Percentiles rank a stretch among this genome's conserved stretches.
Conservation (phyloP, 257 asterid genomes). For the Mitragyna speciosa region DNA sequence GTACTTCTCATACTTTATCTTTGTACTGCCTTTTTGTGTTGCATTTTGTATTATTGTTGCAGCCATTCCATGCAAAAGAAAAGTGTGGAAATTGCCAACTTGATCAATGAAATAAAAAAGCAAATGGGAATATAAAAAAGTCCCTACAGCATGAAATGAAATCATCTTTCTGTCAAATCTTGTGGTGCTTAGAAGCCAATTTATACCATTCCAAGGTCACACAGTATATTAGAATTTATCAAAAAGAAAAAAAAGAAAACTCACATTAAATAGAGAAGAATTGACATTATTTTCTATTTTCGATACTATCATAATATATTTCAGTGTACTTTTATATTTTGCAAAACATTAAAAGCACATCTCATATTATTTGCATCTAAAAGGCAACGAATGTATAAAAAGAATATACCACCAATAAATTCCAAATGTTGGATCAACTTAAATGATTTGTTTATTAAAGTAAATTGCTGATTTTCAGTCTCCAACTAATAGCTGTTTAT, state of each 20-base stretch:
- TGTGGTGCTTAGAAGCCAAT: background rate
- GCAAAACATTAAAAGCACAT: no score
- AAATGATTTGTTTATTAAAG: no score
- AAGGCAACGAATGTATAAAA: no score
- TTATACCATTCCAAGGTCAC: background rate
- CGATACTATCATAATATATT: no score
- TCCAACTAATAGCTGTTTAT: no score
- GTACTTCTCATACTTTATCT: constrained; percentile 18
- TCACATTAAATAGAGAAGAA: background rate
- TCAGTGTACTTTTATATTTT: no score
- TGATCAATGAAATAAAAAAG: constrained; percentile 7
- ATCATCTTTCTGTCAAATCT: constrained; percentile 20
- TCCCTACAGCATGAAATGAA: constrained; percentile 17
- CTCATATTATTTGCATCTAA: no score
- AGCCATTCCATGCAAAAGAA: constrained; percentile 21
- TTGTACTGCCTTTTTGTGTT: constrained; percentile 11
- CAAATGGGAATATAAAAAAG: constrained; percentile 22
- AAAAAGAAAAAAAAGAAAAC: background rate
- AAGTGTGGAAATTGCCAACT: constrained; percentile 13
- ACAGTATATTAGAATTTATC: background rate
- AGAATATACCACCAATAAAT: no score
- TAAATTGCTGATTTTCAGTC: no score
- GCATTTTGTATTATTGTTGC: constrained; percentile 19
- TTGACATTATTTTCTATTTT: no score
- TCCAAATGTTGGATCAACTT: no score